phyloP scores from a whole-genome alignment of 2,329 filamentous ascomycete genomes.

The Claviceps quebecensis region DNA sequence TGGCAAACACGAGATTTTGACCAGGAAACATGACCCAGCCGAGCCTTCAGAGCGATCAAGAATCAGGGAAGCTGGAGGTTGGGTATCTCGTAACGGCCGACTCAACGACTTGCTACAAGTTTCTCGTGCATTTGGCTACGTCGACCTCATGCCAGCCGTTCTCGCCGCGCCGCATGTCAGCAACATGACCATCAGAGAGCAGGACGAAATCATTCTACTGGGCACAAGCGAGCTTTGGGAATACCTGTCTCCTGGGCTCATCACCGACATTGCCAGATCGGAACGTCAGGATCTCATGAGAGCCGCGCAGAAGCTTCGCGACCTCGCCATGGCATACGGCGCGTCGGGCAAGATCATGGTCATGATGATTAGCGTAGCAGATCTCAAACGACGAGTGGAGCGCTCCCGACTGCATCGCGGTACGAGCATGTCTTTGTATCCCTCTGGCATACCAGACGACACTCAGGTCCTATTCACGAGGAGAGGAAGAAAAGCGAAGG shows the following conservation, averaged over 20 bases:
- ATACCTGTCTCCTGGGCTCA: constrained; percentile 75
- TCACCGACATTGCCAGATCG: constrained; percentile 79
- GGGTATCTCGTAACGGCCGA: constrained; percentile 86
- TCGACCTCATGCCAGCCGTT: constrained; percentile 81
- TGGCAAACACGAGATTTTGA: constrained; percentile 69
- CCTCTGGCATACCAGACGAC: constrained; percentile 59
- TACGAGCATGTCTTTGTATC: constrained; percentile 74
- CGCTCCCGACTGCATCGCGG: constrained; percentile 59
- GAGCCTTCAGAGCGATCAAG: constrained; percentile 71
- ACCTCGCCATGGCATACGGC: constrained; percentile 90
- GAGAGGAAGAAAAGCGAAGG: constrained; percentile 49
- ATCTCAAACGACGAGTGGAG: constrained; percentile 71
- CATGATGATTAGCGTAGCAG: constrained; percentile 90
- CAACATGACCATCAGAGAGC: constrained; percentile 65
- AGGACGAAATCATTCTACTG: constrained; percentile 85
- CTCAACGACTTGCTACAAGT: constrained; percentile 86
- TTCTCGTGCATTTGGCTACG: constrained; percentile 88
- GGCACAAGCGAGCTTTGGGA: constrained; percentile 94
- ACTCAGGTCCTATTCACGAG: constrained; percentile 48
- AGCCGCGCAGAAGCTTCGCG: constrained; percentile 83
- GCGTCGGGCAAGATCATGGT: constrained; percentile 95
- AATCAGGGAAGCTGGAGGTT: constrained; percentile 88
- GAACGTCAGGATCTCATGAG: constrained; percentile 87
- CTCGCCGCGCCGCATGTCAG: constrained; percentile 79
- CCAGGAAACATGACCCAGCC: constrained; percentile 84